These are phyloP conservation scores for Phoma sp. DNA, from an alignment of 2,329 filamentous ascomycete genomes.

Conservation along the genomic window DNA sequence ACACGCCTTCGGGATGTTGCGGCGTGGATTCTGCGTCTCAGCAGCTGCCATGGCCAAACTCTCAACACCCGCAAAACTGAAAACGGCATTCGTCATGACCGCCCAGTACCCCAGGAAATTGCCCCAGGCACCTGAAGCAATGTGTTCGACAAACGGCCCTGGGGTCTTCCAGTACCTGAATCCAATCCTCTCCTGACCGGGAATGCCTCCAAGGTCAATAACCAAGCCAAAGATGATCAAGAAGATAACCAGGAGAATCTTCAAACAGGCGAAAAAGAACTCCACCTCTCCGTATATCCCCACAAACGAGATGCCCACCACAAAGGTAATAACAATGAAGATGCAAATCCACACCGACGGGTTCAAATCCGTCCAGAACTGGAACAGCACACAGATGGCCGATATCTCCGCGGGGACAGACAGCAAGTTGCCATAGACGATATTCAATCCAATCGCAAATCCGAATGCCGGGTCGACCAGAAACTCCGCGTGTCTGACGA, in stretches of 20 bases:
- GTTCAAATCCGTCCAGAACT: constrained; percentile 41
- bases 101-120: constrained; percentile 65
- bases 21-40: constrained; percentile 39
- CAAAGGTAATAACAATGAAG: constrained; percentile 41
- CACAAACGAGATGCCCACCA: constrained; percentile 39
- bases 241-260: constrained; percentile 45
- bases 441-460: constrained; percentile 55
- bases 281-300: constrained; percentile 52
- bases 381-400: constrained; percentile 35
- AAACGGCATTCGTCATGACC: constrained; percentile 59
- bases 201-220: constrained; percentile 37
- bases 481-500: constrained; percentile 58
- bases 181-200: constrained; percentile 50
- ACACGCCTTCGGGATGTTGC: constrained; percentile 59
- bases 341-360: constrained; percentile 42
- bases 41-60: constrained; percentile 37
- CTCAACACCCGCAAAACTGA: constrained; percentile 37
- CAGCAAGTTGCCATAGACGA: constrained; percentile 64
- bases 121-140: constrained; percentile 63
- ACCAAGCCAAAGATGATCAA: constrained; percentile 38
- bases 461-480: constrained; percentile 58
- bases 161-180: constrained; percentile 73
- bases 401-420: constrained; percentile 40
- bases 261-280: constrained; percentile 56
- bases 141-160: constrained; percentile 54